Evolutionary conservation across 116 monocot genomes (phyloP), one percentile per base, ranked within the genome.

Genomic region (Iris pallida): DNA sequence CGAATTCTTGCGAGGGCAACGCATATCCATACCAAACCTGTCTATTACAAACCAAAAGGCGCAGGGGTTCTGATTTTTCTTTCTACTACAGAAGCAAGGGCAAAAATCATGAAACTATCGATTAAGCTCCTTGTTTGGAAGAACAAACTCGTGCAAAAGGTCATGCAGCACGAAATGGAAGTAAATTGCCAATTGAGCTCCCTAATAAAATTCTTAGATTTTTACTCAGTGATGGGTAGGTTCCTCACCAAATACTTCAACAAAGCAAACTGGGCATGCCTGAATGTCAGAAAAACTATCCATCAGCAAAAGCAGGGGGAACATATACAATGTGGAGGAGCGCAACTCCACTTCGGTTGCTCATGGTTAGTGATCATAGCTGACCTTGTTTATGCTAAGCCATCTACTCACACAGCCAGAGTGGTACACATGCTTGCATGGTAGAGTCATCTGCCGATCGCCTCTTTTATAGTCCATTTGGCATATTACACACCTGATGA

Each of bases 231-330:
- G 53, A 20, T 49, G 69, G 43, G 8, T 64, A 11, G 66, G 61
- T 40, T 72, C 68, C 7, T 78, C 65, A 16, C 53, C 63, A 5
- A 45, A 49, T 17, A 85, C 85, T 41, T 81, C 85, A 48, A 68
- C 57, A 61, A 72, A 81, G 75, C 85, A 85, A 18, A 85, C 75
- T 12, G 85, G 85, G 63, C 85, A 85, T 17, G 80, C 85, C 85
- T 85, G 69, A 55, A 76, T 15, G 53, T 53, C 44, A 2, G 62
- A 47, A 2, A 42, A 20, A 4, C 4, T 30, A 8, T 42, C 11
- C 3, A 46, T 20, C 57, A 69, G 46, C 11, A 70, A 55, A 10
- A 59, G 16, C 64, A 52, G 11, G 61, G 30, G 30, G 3, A 45
- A 45, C 18, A 30, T 40, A 60, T 4, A 3, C 5, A 20, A 17